These are phyloP conservation scores for Aphanomyces astaci DNA, from an alignment of 352 stramenopile species.

Conservation along the genomic window DNA sequence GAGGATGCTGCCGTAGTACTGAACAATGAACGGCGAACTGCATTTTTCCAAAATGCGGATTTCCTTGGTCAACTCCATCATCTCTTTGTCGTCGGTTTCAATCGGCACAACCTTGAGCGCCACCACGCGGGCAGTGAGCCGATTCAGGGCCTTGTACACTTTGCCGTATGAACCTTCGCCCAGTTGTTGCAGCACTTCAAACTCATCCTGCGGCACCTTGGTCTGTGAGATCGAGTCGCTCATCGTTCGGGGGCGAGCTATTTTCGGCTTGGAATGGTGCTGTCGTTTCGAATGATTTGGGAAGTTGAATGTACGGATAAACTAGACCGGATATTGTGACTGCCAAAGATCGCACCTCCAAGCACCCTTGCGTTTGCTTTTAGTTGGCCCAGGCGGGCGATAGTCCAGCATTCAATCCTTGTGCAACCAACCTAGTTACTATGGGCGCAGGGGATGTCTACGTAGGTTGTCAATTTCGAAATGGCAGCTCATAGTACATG, in stretches of 20 bases:
- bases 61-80: slow-evolving; percentile 69
- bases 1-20: slow-evolving; percentile 77
- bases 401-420: no score
- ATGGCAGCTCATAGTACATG: no score
- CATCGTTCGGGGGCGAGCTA: neutral
- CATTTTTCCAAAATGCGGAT: slow-evolving; percentile 81
- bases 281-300: neutral
- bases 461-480: no score
- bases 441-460: no score
- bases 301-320: neutral
- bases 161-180: slow-evolving; percentile 82
- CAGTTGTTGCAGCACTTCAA: slow-evolving; percentile 65
- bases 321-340: neutral
- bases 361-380: neutral
- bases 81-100: slow-evolving; percentile 54
- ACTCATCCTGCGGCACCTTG: slow-evolving; percentile 47
- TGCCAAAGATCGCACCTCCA: neutral
- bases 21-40: slow-evolving; percentile 71
- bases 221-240: slow-evolving; percentile 8
- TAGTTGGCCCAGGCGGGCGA: no score
- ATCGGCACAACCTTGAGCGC: slow-evolving; percentile 81
- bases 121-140: slow-evolving; percentile 48
- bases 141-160: slow-evolving; percentile 73
- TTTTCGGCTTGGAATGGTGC: neutral
- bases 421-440: no score